phyloP scores from a whole-genome alignment of 176 grass and related monocot species.

The Oryza australiensis region DNA sequence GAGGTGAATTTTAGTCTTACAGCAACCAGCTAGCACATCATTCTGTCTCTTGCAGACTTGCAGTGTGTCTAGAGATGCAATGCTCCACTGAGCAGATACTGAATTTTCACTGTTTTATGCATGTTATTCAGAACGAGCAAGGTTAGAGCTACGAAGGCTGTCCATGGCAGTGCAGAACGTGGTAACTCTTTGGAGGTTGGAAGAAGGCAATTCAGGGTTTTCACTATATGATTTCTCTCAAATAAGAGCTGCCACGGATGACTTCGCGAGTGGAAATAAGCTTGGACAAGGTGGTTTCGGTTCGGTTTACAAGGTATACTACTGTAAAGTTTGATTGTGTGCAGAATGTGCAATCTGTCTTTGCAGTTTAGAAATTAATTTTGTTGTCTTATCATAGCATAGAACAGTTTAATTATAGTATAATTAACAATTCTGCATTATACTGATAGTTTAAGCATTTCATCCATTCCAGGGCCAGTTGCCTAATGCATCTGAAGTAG shows the following conservation, averaged over 20 bases:
- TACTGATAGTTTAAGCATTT: background rate
- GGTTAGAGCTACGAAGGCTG: conserved; percentile 21
- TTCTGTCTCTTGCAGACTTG: no score
- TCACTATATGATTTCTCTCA: conserved; percentile 47
- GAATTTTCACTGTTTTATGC: no score
- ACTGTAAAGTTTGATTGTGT: no score
- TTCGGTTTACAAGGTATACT: conserved; percentile 53
- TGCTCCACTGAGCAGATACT: no score
- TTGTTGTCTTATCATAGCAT: no score
- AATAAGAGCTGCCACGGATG: conserved; percentile 49
- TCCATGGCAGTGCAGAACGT: conserved; percentile 41
- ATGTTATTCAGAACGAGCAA: conserved; percentile 33
- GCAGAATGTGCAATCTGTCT: no score
- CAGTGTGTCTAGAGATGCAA: no score
- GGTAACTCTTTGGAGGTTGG: conserved; percentile 34
- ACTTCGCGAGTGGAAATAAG: conserved; percentile 59
- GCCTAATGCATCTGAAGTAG: conserved; percentile 36
- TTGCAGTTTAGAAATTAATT: no score
- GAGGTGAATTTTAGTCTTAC: no score
- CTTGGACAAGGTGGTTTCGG: conserved; percentile 83
- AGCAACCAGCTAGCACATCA: no score
- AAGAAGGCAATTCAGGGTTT: conserved; percentile 40
- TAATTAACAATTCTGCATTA: no score
- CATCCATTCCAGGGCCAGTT: conserved; percentile 42
- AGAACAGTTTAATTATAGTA: no score